A percentile compares a stretch with the other conserved stretches of the same genome.
Conservation (phyloP, 2,329 filamentous ascomycete species). For the Claviceps africana region DNA sequence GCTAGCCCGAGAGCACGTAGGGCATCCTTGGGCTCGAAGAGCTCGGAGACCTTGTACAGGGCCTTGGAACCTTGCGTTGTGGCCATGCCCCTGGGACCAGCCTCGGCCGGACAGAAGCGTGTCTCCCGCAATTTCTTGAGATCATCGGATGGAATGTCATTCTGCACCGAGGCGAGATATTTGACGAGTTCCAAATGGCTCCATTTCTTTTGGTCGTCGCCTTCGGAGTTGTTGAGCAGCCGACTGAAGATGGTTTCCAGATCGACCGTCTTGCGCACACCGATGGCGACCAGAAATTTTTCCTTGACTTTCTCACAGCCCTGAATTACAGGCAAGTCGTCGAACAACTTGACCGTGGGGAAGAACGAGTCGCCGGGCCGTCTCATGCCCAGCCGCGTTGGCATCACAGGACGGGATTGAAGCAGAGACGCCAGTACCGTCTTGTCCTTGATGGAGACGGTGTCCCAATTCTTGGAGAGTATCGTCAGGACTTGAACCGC, state of each 20-base stretch:
- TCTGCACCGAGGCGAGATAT: slow-evolving; percentile 77
- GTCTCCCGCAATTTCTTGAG: slow-evolving; percentile 64
- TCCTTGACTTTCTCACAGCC: slow-evolving; percentile 73
- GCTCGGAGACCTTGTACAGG: slow-evolving; percentile 59
- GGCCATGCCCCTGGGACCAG: slow-evolving; percentile 41
- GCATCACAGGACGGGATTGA: slow-evolving; percentile 59
- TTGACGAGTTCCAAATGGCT: slow-evolving; percentile 91
- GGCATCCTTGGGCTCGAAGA: slow-evolving; percentile 65
- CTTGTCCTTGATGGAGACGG: slow-evolving; percentile 53
- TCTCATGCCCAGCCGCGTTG: slow-evolving; percentile 82
- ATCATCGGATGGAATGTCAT: slow-evolving; percentile 76
- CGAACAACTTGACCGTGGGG: slow-evolving; percentile 82
- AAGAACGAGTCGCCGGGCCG: slow-evolving; percentile 82
- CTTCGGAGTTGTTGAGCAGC: slow-evolving; percentile 49
- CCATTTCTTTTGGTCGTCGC: slow-evolving; percentile 52
- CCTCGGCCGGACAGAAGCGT: slow-evolving; percentile 69
- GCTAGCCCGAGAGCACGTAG: slow-evolving; percentile 59
- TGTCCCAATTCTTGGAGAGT: slow-evolving; percentile 82
- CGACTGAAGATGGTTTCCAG: slow-evolving; percentile 85
- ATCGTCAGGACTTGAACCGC: slow-evolving; percentile 64
- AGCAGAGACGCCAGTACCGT: slow-evolving; percentile 51
- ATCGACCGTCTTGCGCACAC: slow-evolving; percentile 88
- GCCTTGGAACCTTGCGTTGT: slow-evolving; percentile 34
- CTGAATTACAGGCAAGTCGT: slow-evolving; percentile 74
- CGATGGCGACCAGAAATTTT: slow-evolving; percentile 69